Base-by-base conservation (phyloP, 768 basidiomycete genomes). In the Leucocoprinus sp. region DNA sequence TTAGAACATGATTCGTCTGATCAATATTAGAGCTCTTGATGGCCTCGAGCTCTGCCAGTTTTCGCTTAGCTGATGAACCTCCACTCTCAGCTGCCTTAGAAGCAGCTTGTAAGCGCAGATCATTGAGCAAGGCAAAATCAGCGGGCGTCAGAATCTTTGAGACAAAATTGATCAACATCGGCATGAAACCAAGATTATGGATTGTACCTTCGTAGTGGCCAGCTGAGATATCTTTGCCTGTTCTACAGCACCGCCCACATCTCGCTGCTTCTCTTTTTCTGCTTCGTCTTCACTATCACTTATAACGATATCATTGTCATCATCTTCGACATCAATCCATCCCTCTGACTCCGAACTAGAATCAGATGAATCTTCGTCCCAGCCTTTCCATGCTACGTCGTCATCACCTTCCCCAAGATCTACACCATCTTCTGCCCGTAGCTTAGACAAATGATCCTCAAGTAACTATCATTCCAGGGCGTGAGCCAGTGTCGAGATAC, bases 121-220 rank as follows among this genome's bases (percentile, higher is more conserved):
- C 90, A 57, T 89, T 87, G 42, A 98, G 72, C 42, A 96, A 63
- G 0, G 87, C 87, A 59, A 97, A 99, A 62, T 99, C 96, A 23
- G 93, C 93, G 0, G 96, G 96, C 0, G 96, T 98, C 34, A 98
- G 77, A 56, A 99, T 98, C 92, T 96, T 48, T 8, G 24, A 21
- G 34, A 17, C 26, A 33, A 36, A 34, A n/a, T 42, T 19, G 17
- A 31, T 37, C 14, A 43, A 36, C 26, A 8, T 22, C 22, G 33
- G 19, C 33, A 18, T 29, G 26, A 8, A 18, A 17, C 15, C 8
- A 2, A 43, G 38, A 3, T 23, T 37, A n/a, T 43, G 21, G 23
- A 17, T 23, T 47, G 55, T 45, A 84, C 91, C 68, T 92, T 92
- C 19, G 85, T 84, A 4, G 82, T 91, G 1, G 86, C 86, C 39